Percentiles rank a stretch among this genome's conserved stretches.
Conservation (phyloP, 805 yeast genomes). For the Pichia membranifaciens region DNA sequence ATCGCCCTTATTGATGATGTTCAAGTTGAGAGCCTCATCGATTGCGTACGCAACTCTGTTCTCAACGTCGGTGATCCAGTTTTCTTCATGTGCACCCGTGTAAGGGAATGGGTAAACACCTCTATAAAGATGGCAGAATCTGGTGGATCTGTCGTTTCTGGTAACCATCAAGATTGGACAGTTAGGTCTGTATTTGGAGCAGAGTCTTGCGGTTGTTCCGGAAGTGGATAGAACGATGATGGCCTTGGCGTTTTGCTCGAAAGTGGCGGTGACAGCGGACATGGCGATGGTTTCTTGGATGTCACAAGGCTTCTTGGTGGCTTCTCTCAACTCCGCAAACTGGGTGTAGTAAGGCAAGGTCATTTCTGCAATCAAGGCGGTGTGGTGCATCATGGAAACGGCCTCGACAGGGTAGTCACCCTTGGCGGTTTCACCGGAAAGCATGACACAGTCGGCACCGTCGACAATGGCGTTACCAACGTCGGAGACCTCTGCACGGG, state of each 20-base stretch:
- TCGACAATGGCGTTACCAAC: slow-evolving; percentile 98
- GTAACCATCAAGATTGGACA: slow-evolving; percentile 98
- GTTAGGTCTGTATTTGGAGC: slow-evolving; percentile 96
- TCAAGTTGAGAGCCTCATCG: slow-evolving; percentile 79
- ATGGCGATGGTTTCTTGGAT: slow-evolving; percentile 96
- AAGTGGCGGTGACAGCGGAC: slow-evolving; percentile 93
- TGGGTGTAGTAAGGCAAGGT: slow-evolving; percentile 82
- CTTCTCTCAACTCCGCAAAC: slow-evolving; percentile 82
- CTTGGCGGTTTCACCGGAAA: slow-evolving; percentile 99
- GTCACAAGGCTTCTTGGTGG: slow-evolving; percentile 82
- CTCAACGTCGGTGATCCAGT: slow-evolving; percentile 98
- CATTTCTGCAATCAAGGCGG: slow-evolving; percentile 92
- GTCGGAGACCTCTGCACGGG: slow-evolving; percentile 99
- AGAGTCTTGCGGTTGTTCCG: slow-evolving; percentile 92
- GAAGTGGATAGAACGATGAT: slow-evolving; percentile 93
- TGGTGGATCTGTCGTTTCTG: slow-evolving; percentile 88
- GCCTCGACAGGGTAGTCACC: slow-evolving; percentile 98
- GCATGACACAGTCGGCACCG: slow-evolving; percentile 99
- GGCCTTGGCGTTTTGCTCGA: slow-evolving; percentile 95
- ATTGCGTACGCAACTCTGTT: slow-evolving; percentile 90
- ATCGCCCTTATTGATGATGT: slow-evolving; percentile 83
- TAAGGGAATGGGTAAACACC: slow-evolving; percentile 98
- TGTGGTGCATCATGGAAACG: slow-evolving; percentile 98
- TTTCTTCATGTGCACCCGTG: slow-evolving; percentile 54
- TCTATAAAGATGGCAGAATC: slow-evolving; percentile 93